A percentile compares a stretch with the other conserved stretches of the same genome.
Conservation (phyloP, 179 eudicot species). For the Carnegiea gigantea region DNA sequence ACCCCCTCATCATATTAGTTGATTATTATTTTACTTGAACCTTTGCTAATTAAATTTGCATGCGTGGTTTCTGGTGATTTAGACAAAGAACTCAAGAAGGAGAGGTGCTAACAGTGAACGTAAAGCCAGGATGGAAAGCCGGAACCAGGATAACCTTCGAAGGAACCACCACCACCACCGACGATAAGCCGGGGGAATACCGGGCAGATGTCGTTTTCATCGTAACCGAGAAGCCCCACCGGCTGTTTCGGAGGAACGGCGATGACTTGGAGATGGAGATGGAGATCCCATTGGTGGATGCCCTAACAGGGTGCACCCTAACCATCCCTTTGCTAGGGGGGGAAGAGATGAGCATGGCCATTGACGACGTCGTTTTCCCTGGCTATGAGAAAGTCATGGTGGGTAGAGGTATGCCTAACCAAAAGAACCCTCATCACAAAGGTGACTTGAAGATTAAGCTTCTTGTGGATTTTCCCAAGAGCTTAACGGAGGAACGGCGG, state of each 20-base stretch:
- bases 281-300: slow-evolving; percentile 48
- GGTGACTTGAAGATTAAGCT: slow-evolving; percentile 54
- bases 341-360: slow-evolving; percentile 29
- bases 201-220: slow-evolving; percentile 47
- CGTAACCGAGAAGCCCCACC: slow-evolving; percentile 48
- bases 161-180: slow-evolving; percentile 28
- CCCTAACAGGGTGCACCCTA: slow-evolving; percentile 52
- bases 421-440: slow-evolving; percentile 36
- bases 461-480: slow-evolving; percentile 44
- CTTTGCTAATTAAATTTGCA: not conserved
- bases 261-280: slow-evolving; percentile 52
- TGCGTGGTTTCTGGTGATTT: not conserved
- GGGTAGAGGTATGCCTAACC: slow-evolving; percentile 65
- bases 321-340: slow-evolving; percentile 44
- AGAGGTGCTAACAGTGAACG: slow-evolving; percentile 48
- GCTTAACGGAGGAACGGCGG: slow-evolving; percentile 41
- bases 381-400: slow-evolving; percentile 51
- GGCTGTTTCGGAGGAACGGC: slow-evolving; percentile 37
- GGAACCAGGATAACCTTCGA: slow-evolving; percentile 64
- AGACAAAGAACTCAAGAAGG: slow-evolving; percentile 43
- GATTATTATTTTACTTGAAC: too few species aligned
- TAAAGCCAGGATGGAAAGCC: slow-evolving; percentile 67
- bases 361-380: slow-evolving; percentile 54
- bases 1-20: not conserved
- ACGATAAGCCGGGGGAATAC: slow-evolving; percentile 37